These are phyloP conservation scores for Chlorella sp. DNA, from an alignment of 139 green algal genomes.

Conservation along the genomic window DNA sequence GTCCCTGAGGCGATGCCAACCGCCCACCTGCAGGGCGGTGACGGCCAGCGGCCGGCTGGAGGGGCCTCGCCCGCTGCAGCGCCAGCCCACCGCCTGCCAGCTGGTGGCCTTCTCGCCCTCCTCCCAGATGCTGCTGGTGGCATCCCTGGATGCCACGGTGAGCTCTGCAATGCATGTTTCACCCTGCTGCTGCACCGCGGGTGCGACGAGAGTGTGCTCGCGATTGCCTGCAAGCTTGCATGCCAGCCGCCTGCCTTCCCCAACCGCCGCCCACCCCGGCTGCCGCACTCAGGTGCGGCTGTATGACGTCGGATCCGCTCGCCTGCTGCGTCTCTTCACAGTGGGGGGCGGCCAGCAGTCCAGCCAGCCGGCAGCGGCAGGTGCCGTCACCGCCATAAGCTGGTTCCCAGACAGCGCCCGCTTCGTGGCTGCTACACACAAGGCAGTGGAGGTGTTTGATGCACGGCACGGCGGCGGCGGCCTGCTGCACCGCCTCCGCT, in stretches of 20 bases:
- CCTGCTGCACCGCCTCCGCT: not conserved
- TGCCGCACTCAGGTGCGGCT: conserved; percentile 48
- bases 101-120: conserved; percentile 73
- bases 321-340: conserved; percentile 34
- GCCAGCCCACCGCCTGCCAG: conserved; percentile 46
- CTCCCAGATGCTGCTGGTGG: conserved; percentile 40
- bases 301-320: conserved; percentile 49
- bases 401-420: conserved; percentile 70
- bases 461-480: not conserved
- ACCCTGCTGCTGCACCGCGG: no score
- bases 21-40: conserved; percentile 19
- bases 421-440: conserved; percentile 79
- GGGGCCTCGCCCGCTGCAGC: conserved; percentile 1
- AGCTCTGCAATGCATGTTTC: no score
- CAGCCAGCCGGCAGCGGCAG: no score
- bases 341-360: not conserved
- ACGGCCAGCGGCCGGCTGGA: not conserved
- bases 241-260: no score
- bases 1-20: no score
- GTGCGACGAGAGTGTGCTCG: no score
- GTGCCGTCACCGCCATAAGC: conserved; percentile 62
- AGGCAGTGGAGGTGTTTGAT: conserved; percentile 22
- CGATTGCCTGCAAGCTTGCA: no score
- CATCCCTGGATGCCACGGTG: conserved; percentile 40
- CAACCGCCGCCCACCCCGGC: no score